phyloP scores from a whole-genome alignment of 495 filamentous ascomycete species.

The Daldinia bambusicola region DNA sequence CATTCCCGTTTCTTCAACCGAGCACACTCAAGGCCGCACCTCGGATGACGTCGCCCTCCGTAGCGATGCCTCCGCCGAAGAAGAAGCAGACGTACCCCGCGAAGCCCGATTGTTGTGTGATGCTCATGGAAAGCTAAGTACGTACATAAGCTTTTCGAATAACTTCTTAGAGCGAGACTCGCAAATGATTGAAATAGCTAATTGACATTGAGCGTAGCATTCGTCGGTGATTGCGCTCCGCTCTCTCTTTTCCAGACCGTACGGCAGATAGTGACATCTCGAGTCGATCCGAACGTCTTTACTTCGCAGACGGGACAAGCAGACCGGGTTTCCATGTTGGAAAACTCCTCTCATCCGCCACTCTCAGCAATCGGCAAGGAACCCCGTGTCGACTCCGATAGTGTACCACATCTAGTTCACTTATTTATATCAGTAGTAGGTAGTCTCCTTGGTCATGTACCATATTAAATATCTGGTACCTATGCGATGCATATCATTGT shows the following conservation, averaged over 20 bases:
- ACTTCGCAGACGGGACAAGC: constrained; percentile 72
- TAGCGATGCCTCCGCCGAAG: constrained; percentile 45
- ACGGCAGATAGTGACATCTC: constrained; percentile 71
- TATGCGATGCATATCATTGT: neutral
- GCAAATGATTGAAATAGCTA: neutral
- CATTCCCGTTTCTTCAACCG: constrained; percentile 3
- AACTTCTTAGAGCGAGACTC: neutral
- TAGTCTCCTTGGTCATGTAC: neutral
- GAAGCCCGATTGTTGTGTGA: constrained; percentile 66
- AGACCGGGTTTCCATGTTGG: constrained; percentile 71
- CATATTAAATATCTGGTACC: neutral
- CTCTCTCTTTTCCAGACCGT: constrained; percentile 75
- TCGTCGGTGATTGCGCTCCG: constrained; percentile 75
- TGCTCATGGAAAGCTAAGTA: constrained; percentile 66
- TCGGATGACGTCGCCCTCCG: constrained; percentile 23
- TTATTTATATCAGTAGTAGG: constrained; percentile 50
- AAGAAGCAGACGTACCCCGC: constrained; percentile 58
- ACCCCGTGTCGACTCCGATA: constrained; percentile 35
- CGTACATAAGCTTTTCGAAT: neutral
- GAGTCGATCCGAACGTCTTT: constrained; percentile 70
- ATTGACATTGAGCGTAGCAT: constrained; percentile 48
- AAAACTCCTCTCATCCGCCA: constrained; percentile 51
- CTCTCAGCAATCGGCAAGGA: constrained; percentile 24
- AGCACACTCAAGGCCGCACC: neutral
- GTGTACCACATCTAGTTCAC: constrained; percentile 41